These are phyloP conservation scores for Emericellopsis atlantica DNA, from an alignment of 2,329 filamentous ascomycete genomes.

Conservation along the genomic window DNA sequence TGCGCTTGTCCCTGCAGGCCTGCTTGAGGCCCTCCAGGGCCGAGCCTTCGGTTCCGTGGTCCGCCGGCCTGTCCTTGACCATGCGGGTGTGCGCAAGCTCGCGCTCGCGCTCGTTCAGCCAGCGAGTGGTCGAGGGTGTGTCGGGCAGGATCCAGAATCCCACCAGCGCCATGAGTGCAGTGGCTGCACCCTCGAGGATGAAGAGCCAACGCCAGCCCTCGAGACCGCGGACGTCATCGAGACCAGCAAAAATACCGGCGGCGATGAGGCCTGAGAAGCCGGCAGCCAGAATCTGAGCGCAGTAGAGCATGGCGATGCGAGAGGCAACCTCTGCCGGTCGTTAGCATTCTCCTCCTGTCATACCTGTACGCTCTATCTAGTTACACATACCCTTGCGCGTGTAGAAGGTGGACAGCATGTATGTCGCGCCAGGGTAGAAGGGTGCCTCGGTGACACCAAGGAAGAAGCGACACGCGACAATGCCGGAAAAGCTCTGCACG, in stretches of 20 bases:
- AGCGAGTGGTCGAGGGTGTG: slow-evolving; percentile 29
- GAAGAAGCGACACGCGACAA: slow-evolving; percentile 23
- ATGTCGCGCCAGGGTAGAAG: slow-evolving; percentile 4
- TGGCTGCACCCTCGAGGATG: slow-evolving; percentile 42
- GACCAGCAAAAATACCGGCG: slow-evolving; percentile 40
- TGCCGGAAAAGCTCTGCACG: slow-evolving; percentile 18
- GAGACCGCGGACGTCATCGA: slow-evolving; percentile 32
- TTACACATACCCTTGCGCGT: slow-evolving; percentile 26
- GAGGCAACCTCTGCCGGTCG: slow-evolving; percentile 39
- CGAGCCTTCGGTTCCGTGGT: slow-evolving; percentile 13
- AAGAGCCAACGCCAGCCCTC: slow-evolving; percentile 45
- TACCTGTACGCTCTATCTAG: too few species aligned
- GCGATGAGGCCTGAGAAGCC: slow-evolving; percentile 54
- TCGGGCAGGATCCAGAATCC: slow-evolving; percentile 19
- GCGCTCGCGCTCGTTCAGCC: slow-evolving; percentile 13
- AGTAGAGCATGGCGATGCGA: slow-evolving; percentile 43
- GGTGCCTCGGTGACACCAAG: slow-evolving; percentile 25
- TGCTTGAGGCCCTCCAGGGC: slow-evolving; percentile 34
- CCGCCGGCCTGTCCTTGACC: slow-evolving; percentile 2
- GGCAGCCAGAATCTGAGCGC: slow-evolving; percentile 52
- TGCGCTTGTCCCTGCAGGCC: slow-evolving; percentile 33
- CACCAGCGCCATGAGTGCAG: slow-evolving; percentile 13
- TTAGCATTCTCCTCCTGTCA: too few species aligned
- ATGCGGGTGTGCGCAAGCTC: neutral
- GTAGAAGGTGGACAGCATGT: slow-evolving; percentile 28